These are phyloP conservation scores for Cichorium intybus DNA, from an alignment of 140 eudicot species.

Conservation along the genomic window DNA sequence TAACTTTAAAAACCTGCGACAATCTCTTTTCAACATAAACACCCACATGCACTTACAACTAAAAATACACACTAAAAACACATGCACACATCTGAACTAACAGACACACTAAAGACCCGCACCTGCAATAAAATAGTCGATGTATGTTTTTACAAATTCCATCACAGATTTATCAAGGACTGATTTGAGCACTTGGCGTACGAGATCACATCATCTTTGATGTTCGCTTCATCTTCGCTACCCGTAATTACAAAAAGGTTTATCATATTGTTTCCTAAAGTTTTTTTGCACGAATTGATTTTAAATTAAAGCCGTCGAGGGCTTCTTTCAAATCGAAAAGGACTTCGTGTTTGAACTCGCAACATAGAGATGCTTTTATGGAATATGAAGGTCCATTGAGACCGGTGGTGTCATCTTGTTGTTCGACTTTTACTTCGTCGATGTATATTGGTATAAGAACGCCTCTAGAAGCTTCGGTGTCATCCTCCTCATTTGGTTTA, in stretches of 20 bases:
- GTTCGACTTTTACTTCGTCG: constrained; percentile 81
- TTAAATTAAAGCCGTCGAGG: constrained; percentile 52
- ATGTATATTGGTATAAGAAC: constrained; percentile 64
- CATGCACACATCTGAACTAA: too few species aligned
- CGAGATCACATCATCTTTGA: constrained; percentile 38
- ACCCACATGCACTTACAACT: too few species aligned
- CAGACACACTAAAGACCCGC: too few species aligned
- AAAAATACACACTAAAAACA: too few species aligned
- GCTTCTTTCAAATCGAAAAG: constrained; percentile 61
- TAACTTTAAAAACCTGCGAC: too few species aligned
- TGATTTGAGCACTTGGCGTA: constrained; percentile 56
- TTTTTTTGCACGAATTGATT: constrained; percentile 55
- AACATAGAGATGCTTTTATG: constrained; percentile 68
- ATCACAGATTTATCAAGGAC: constrained; percentile 83
- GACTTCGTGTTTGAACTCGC: constrained; percentile 67
- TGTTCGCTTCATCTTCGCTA: constrained; percentile 39
- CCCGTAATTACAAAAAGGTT: constrained; percentile 54
- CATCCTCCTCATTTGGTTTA: constrained; percentile 46
- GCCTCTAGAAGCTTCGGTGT: constrained; percentile 55
- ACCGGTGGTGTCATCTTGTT: constrained; percentile 26
- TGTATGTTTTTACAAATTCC: too few species aligned
- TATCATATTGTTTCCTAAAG: constrained; percentile 66
- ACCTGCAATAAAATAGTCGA: too few species aligned
- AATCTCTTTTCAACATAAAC: too few species aligned
- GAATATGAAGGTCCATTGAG: constrained; percentile 31